Conservation (phyloP, 73 alveolate species). For the Stentor coeruleus region DNA sequence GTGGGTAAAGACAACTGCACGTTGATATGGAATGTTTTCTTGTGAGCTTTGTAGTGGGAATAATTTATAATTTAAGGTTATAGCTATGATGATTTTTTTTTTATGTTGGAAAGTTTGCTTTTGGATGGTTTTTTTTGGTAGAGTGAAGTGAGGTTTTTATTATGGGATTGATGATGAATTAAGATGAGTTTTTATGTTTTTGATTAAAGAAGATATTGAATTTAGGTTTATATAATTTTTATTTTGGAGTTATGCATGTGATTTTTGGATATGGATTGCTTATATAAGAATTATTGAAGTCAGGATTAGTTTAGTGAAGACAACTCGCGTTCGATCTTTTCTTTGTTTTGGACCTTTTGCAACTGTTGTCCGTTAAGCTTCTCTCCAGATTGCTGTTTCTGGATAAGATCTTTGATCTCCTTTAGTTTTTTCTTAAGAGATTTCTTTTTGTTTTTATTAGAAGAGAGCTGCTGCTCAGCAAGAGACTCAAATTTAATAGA, state of each 20-base stretch:
- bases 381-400: neutral
- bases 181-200: no score
- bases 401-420: neutral
- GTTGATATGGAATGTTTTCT: slow-evolving; percentile 79
- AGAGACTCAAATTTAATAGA: neutral
- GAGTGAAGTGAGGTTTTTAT: no score
- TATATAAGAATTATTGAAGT: neutral
- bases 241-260: no score
- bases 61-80: no score
- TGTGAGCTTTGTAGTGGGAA: no score
- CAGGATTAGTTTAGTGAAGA: neutral
- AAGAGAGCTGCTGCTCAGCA: neutral
- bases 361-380: neutral
- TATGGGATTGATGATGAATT: no score
- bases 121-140: no score
- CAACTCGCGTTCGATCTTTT: neutral
- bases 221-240: no score
- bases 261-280: no score
- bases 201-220: no score
- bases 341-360: neutral
- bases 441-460: neutral
- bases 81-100: no score
- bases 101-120: no score
- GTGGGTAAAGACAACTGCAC: slow-evolving; percentile 81
- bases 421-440: neutral